Percentiles rank a stretch among this genome's conserved stretches.
Evolutionary conservation across 202 grass and related monocot species (phyloP).

Genomic region (Zoysia matrella): DNA sequence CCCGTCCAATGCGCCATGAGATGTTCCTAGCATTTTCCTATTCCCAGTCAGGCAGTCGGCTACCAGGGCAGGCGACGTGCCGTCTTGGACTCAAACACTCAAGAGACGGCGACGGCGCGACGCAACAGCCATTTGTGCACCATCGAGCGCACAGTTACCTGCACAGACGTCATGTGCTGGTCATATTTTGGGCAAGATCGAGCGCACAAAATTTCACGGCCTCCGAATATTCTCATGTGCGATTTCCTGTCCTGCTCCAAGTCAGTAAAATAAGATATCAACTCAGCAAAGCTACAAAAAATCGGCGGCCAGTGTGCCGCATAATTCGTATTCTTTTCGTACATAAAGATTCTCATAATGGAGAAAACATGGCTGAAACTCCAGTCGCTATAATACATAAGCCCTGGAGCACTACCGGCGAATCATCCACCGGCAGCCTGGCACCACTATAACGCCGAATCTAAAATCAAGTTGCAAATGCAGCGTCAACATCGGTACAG

Average conservation of each 20-base stretch:
- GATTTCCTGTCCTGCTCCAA: not conserved
- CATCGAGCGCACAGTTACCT: too few relatives aligned
- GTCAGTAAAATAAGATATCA: not conserved
- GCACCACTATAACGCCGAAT: not conserved
- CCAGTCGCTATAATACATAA: not conserved
- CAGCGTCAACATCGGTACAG: constrained; percentile 17
- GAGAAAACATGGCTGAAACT: constrained; percentile 29
- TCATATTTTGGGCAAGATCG: too few relatives aligned
- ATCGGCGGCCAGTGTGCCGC: not conserved
- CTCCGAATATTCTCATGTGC: not conserved
- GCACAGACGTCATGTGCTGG: not conserved
- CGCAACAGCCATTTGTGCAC: too few relatives aligned
- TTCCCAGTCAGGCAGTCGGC: not conserved
- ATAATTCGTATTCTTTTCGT: not conserved
- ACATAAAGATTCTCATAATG: constrained; percentile 28
- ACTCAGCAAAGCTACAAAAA: constrained; percentile 2
- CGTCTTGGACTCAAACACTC: constrained; percentile 27
- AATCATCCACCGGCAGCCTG: constrained; percentile 15
- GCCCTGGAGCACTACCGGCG: not conserved
- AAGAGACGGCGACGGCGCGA: not conserved
- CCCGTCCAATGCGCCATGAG: constrained; percentile 12
- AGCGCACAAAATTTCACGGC: not conserved
- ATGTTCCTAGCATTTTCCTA: not conserved
- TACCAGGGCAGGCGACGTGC: not conserved
- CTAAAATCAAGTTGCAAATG: constrained; percentile 42